Conservation (phyloP, 768 basidiomycete species). For the Jaapia argillacea region DNA sequence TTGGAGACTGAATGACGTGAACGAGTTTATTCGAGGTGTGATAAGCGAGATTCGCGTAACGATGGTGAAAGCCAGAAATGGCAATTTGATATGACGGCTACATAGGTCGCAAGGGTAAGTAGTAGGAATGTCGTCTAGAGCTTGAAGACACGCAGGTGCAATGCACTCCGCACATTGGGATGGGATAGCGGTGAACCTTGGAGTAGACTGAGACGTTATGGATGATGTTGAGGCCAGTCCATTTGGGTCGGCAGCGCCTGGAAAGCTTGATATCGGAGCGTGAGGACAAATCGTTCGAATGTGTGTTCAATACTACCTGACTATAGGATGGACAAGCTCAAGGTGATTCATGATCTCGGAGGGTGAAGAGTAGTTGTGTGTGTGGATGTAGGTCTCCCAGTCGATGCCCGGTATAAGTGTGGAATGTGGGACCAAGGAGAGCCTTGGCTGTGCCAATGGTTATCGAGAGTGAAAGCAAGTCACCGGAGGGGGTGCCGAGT, state of each 20-base stretch:
- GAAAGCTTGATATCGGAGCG: no score
- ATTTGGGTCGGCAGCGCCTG: no score
- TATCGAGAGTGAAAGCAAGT: conserved; percentile 24
- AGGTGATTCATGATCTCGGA: conserved; percentile 18
- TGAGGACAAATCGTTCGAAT: no score
- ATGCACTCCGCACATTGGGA: no score
- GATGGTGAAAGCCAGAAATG: conserved; percentile 21
- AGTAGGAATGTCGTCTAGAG: conserved; percentile 24
- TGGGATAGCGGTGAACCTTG: no score
- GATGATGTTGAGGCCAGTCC: no score
- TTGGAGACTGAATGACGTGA: conserved; percentile 23
- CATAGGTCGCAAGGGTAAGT: conserved; percentile 18
- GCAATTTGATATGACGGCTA: conserved; percentile 14
- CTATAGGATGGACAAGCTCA: conserved; percentile 21
- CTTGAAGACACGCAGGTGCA: conserved; percentile 22
- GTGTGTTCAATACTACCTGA: no score
- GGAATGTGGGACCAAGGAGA: conserved; percentile 24
- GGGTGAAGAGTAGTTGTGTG: conserved; percentile 28
- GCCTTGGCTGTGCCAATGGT: conserved; percentile 24
- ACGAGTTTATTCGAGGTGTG: conserved; percentile 12
- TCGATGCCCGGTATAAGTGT: conserved; percentile 19
- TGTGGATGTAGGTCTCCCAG: conserved; percentile 21
- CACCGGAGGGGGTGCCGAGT: conserved; percentile 16
- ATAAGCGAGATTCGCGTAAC: conserved; percentile 20
- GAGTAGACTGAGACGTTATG: no score